A percentile compares a stretch with the other conserved stretches of the same genome.
Evolutionary conservation across 1,139 yeast genomes (phyloP).

Genomic region (Pichia norvegensis): DNA sequence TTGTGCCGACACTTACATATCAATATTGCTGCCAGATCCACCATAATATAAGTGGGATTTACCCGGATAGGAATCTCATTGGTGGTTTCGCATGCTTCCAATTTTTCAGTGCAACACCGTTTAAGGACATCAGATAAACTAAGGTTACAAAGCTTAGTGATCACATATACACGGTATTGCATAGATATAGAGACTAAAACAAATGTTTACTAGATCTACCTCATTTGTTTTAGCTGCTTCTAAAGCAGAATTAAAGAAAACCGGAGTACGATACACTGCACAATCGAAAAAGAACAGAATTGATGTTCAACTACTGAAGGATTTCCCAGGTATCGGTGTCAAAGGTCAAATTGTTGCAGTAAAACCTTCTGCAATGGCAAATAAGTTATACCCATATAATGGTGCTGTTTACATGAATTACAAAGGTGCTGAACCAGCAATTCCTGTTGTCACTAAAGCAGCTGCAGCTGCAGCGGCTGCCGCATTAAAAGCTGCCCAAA

Average conservation of each 20-base stretch:
- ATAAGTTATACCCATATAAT: slow-evolving; percentile 58
- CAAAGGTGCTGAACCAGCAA: slow-evolving; percentile 44
- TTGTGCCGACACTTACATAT: too few species aligned
- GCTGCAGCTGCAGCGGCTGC: slow-evolving; percentile 12
- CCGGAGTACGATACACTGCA: slow-evolving; percentile 27
- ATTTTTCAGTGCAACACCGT: too few species aligned
- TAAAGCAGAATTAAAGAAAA: slow-evolving; percentile 14
- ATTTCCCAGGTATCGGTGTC: slow-evolving; percentile 53
- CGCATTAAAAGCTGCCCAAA: slow-evolving; percentile 14
- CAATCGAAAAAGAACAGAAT: slow-evolving; percentile 37
- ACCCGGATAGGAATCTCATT: too few species aligned
- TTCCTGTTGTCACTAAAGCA: slow-evolving; percentile 47
- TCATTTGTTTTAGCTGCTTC: slow-evolving; percentile 13
- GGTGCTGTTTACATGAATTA: slow-evolving; percentile 45
- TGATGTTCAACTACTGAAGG: slow-evolving; percentile 63
- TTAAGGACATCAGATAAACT: too few species aligned
- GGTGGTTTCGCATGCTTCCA: too few species aligned
- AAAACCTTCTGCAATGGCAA: slow-evolving; percentile 79
- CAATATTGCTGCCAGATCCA: too few species aligned
- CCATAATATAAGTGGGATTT: too few species aligned
- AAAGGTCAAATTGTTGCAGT: slow-evolving; percentile 69
- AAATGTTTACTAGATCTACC: slow-evolving; percentile 18
- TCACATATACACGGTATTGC: neutral
- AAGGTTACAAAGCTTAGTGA: too few species aligned
- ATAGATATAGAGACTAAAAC: too few species aligned